Evolutionary conservation across 2,329 filamentous ascomycete species (phyloP).

Genomic region (Fusarium nodosum): DNA sequence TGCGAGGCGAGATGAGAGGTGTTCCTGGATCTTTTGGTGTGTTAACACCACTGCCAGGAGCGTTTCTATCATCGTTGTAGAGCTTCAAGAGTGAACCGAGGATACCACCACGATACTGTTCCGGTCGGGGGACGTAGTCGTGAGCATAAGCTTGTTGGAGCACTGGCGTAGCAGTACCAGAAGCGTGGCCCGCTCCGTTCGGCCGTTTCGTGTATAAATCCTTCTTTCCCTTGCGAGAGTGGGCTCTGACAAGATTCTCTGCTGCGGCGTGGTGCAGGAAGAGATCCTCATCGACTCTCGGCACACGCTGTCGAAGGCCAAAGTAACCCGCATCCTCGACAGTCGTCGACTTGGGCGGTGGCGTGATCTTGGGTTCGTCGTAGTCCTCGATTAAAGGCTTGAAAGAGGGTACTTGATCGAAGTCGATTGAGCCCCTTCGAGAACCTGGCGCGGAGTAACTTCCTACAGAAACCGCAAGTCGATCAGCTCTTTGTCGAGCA

Average conservation of each 20-base stretch:
- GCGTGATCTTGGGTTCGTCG: conserved; percentile 44
- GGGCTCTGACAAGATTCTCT: conserved; percentile 55
- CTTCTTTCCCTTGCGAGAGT: conserved; percentile 50
- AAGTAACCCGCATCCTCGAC: conserved; percentile 41
- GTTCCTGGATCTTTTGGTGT: conserved; percentile 58
- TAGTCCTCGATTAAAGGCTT: conserved; percentile 53
- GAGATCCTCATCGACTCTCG: conserved; percentile 37
- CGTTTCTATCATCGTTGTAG: conserved; percentile 66
- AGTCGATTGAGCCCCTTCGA: conserved; percentile 54
- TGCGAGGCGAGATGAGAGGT: conserved; percentile 58
- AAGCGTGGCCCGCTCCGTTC: conserved; percentile 46
- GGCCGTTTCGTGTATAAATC: conserved; percentile 52
- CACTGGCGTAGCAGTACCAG: conserved; percentile 57
- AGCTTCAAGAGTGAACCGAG: conserved; percentile 80
- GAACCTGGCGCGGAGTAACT: conserved; percentile 56
- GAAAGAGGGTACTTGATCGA: conserved; percentile 50
- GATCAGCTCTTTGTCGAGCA: conserved; percentile 57
- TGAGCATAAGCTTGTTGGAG: conserved; percentile 64
- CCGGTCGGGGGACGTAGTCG: conserved; percentile 74
- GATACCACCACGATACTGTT: conserved; percentile 79
- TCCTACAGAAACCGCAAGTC: conserved; percentile 57
- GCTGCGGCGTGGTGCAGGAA: conserved; percentile 50
- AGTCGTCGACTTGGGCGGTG: conserved; percentile 30
- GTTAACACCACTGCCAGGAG: conserved; percentile 57
- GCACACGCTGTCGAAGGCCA: conserved; percentile 44